Percentiles rank a stretch among this genome's conserved stretches.
Evolutionary conservation across 1,284 basidiomycete genomes (phyloP).

Genomic region (Retiboletus flavoniger): DNA sequence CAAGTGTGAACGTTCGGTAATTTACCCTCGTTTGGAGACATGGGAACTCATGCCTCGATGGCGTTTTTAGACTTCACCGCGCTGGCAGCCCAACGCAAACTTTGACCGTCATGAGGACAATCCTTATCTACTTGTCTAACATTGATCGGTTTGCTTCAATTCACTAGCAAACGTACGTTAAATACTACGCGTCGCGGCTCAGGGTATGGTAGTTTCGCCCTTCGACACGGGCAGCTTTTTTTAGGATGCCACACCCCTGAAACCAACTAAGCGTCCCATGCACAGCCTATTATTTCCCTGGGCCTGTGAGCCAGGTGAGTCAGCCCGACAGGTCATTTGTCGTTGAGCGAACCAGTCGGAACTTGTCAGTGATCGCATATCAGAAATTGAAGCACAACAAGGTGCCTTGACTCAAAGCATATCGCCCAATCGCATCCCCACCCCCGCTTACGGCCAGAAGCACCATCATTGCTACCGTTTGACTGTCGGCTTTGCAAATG

Average conservation of each 20-base stretch:
- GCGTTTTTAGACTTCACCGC: background rate
- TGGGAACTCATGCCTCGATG: constrained; percentile 1
- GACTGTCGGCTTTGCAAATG: background rate
- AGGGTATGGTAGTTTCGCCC: constrained; percentile 11
- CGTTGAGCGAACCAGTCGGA: background rate
- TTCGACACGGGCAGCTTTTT: background rate
- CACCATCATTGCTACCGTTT: background rate
- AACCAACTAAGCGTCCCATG: background rate
- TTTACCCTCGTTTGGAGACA: too few relatives aligned
- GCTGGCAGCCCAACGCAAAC: constrained; percentile 1
- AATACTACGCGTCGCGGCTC: background rate
- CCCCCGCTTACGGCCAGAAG: background rate
- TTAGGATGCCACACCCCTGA: background rate
- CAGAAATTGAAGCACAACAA: background rate
- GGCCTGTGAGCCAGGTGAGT: background rate
- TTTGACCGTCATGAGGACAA: background rate
- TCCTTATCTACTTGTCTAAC: background rate
- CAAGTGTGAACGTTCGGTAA: too few relatives aligned
- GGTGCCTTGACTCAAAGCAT: background rate
- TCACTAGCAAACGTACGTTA: background rate
- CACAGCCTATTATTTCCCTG: background rate
- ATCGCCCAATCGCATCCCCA: background rate
- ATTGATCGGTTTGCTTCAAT: too few relatives aligned
- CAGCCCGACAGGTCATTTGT: background rate
- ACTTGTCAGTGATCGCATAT: background rate